Conservation (phyloP, 164 flowering plant species). For the Umbilicus rupestris region DNA sequence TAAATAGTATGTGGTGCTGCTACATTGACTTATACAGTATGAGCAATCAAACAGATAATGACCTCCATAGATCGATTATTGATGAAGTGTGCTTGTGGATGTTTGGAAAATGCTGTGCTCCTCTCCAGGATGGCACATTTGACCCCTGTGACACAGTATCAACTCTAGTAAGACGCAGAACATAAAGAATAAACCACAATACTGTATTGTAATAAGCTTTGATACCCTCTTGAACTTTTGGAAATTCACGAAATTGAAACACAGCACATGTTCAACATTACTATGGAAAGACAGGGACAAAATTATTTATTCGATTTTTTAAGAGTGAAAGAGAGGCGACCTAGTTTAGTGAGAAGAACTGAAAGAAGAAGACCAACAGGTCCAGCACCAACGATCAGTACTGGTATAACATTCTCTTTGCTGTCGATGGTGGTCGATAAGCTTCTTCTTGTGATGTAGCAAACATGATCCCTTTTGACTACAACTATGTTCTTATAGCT, state of each 20-base stretch:
- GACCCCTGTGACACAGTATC: conserved; percentile 39
- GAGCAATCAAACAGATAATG: conserved; percentile 7
- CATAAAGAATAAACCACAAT: neutral
- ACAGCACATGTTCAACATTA: neutral
- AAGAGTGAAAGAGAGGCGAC: conserved; percentile 22
- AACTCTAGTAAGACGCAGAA: neutral
- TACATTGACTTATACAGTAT: neutral
- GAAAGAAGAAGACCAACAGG: conserved; percentile 95
- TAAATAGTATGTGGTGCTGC: neutral
- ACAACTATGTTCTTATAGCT: neutral
- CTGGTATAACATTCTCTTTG: conserved; percentile 39
- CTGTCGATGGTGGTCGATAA: neutral
- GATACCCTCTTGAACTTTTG: neutral
- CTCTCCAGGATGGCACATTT: conserved; percentile 79
- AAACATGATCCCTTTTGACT: neutral
- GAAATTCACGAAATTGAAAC: neutral
- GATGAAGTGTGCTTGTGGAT: conserved; percentile 96
- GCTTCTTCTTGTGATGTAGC: neutral
- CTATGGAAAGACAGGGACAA: neutral
- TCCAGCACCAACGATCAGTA: conserved; percentile 90
- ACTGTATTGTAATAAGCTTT: neutral
- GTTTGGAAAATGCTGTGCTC: conserved; percentile 52
- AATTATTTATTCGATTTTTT: too few relatives aligned
- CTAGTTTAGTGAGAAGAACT: conserved; percentile 73
- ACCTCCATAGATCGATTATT: conserved; percentile 99